These are phyloP conservation scores for Leptographium procerum DNA, from an alignment of 2,329 filamentous ascomycete genomes.

Conservation along the genomic window DNA sequence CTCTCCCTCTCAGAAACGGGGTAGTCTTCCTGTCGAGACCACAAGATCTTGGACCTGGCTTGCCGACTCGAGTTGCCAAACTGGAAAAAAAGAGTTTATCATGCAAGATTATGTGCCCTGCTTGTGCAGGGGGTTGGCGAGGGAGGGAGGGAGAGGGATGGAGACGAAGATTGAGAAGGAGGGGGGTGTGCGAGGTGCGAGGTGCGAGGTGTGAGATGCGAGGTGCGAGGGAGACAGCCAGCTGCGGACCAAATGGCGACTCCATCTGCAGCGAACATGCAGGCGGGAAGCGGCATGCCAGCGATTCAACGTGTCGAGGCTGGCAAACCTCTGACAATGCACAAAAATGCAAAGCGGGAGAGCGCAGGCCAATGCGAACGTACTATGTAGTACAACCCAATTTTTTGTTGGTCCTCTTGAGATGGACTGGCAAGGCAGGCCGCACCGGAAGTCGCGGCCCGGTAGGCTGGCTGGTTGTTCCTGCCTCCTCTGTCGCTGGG, in stretches of 20 bases:
- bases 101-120: no score
- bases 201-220: neutral
- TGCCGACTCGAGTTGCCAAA: no score
- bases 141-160: no score
- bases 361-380: neutral
- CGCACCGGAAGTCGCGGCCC: neutral
- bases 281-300: neutral
- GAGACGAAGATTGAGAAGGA: no score
- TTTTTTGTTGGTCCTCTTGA: no score
- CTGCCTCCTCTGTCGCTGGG: neutral
- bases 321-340: neutral
- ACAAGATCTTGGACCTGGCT: no score
- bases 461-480: neutral
- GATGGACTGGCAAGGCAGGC: neutral
- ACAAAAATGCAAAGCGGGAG: neutral
- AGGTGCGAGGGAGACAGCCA: neutral
- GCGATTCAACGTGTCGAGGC: neutral
- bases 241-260: neutral
- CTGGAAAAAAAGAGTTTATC: no score
- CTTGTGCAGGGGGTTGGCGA: neutral
- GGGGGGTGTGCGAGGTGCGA: neutral
- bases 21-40: no score
- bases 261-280: neutral
- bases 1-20: no score
- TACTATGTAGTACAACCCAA: neutral